Percentiles rank a stretch among this genome's conserved stretches.
phyloP scores from a whole-genome alignment of 371 early-diverging fungal genomes.

The Lichtheimia ornata region DNA sequence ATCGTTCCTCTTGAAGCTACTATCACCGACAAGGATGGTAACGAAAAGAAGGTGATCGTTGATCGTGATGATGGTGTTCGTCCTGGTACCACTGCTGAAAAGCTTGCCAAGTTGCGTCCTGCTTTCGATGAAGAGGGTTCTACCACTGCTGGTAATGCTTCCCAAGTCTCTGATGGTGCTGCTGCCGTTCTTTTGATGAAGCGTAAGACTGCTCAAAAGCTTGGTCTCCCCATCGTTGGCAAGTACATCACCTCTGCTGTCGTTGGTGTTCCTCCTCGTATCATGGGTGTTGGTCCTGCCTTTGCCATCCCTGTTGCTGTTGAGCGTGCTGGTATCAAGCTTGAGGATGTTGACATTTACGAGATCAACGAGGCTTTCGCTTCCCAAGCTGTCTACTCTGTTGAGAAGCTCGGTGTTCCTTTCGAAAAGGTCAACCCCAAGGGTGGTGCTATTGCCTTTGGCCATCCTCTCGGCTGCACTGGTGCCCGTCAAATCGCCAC shows the following conservation, averaged over 20 bases:
- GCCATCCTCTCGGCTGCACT: constrained; percentile 79
- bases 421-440: constrained; percentile 94
- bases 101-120: constrained; percentile 86
- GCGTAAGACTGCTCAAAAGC: constrained; percentile 88
- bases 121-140: constrained; percentile 87
- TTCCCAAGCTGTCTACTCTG: constrained; percentile 93
- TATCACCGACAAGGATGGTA: constrained; percentile 74
- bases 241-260: constrained; percentile 88
- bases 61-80: constrained; percentile 95
- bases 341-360: constrained; percentile 76
- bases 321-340: constrained; percentile 77
- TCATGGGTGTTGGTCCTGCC: constrained; percentile 97
- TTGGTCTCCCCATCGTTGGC: constrained; percentile 85
- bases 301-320: constrained; percentile 92
- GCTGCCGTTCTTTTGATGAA: constrained; percentile 96
- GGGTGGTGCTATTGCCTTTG: constrained; percentile 91
- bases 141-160: constrained; percentile 97
- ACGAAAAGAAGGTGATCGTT: constrained; percentile 64
- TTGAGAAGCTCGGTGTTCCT: constrained; percentile 84
- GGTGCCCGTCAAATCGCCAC: constrained; percentile 98
- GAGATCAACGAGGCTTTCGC: constrained; percentile 99
- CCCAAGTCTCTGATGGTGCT: constrained; percentile 98
- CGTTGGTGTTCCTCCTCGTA: constrained; percentile 91
- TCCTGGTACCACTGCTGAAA: constrained; percentile 74
- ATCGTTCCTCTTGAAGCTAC: constrained; percentile 87